phyloP scores from a whole-genome alignment of 345 rosid species.

The Heritiera fomes region DNA sequence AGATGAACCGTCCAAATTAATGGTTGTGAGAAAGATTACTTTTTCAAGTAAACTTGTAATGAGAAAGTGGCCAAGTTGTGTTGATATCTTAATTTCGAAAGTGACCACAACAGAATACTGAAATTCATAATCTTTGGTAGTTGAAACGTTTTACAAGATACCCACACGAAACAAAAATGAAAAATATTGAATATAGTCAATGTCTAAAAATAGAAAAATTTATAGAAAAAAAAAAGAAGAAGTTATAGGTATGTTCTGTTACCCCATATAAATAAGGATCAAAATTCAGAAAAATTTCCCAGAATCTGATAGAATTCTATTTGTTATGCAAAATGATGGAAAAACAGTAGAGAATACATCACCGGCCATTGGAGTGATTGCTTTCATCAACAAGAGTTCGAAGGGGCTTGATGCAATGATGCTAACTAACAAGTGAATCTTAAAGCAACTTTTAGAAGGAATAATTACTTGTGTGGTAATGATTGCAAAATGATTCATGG shows the following conservation, averaged over 20 bases:
- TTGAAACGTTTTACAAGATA: slow-evolving; percentile 19
- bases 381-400: neutral
- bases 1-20: slow-evolving; percentile 34
- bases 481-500: neutral
- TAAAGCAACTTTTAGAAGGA: neutral
- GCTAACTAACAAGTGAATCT: neutral
- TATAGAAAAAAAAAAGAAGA: neutral
- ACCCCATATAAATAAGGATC: neutral
- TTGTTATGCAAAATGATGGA: neutral
- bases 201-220: neutral
- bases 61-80: slow-evolving; percentile 18
- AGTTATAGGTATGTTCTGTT: neutral
- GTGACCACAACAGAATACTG: slow-evolving; percentile 14
- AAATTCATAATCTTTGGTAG: slow-evolving; percentile 12
- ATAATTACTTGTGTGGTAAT: neutral
- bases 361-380: neutral
- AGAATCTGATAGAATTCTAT: neutral
- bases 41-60: slow-evolving; percentile 24
- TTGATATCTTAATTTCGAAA: slow-evolving; percentile 26
- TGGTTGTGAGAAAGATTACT: slow-evolving; percentile 23
- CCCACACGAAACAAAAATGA: neutral
- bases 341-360: neutral
- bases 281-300: neutral
- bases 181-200: neutral
- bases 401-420: neutral